Evolutionary conservation across 257 asterid species (phyloP).

Genomic region (Buddleja alternifolia): DNA sequence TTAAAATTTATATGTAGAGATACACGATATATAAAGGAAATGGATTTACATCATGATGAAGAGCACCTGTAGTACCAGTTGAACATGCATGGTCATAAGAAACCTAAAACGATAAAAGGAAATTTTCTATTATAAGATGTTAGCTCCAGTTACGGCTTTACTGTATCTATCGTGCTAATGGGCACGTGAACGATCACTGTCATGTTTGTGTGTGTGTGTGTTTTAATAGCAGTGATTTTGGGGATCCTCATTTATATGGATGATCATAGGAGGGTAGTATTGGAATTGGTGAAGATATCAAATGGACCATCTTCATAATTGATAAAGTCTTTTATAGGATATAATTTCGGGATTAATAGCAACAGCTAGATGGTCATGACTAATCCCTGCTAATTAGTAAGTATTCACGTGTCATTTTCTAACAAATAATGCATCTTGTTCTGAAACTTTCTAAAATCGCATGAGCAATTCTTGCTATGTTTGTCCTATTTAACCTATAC

Average conservation of each 20-base stretch:
- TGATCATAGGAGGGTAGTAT: background rate
- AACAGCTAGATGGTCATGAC: background rate
- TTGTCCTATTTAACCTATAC: background rate
- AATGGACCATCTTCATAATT: background rate
- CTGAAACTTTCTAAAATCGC: background rate
- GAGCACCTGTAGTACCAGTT: slow-evolving; percentile 1
- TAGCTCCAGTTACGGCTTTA: slow-evolving; percentile 9
- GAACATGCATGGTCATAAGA: slow-evolving; percentile 17
- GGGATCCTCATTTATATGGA: slow-evolving; percentile 14
- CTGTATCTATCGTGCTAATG: background rate
- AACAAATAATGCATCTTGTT: slow-evolving; percentile 1
- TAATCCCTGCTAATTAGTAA: slow-evolving; percentile 6
- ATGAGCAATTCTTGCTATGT: background rate
- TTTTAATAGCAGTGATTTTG: background rate
- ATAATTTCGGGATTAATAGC: background rate
- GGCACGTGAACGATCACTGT: background rate
- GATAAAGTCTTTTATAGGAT: background rate
- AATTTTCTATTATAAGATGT: background rate
- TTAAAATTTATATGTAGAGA: slow-evolving; percentile 2
- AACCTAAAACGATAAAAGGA: background rate
- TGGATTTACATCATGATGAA: slow-evolving; percentile 18
- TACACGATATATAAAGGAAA: background rate
- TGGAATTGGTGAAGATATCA: background rate
- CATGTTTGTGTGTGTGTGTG: background rate
- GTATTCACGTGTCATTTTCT: slow-evolving; percentile 6